Percentiles rank a stretch among this genome's conserved stretches.
Evolutionary conservation across 1,139 yeast genomes (phyloP).

Genomic region (Suhomyces bribrorum): DNA sequence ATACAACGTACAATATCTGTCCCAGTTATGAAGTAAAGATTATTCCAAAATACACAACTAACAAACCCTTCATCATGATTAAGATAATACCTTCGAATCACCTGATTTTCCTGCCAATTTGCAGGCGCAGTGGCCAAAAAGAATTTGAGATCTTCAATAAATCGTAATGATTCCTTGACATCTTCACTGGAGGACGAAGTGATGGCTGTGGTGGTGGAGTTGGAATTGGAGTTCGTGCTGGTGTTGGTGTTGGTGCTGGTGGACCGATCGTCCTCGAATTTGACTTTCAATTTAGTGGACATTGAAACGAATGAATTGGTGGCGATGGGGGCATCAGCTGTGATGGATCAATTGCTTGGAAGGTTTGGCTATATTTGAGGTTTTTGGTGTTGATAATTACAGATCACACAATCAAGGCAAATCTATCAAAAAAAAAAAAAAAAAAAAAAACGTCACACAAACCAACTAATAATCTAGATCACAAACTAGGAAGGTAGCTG

Average conservation of each 20-base stretch:
- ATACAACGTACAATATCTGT: constrained; percentile 94
- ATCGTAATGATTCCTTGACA: constrained; percentile 54
- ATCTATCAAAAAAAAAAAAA: too few species aligned
- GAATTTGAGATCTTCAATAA: constrained; percentile 76
- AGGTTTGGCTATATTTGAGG: too few species aligned
- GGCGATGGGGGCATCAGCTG: not conserved
- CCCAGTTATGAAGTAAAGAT: constrained; percentile 87
- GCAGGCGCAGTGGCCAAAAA: constrained; percentile 93
- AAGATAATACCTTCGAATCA: constrained; percentile 79
- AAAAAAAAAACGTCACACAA: too few species aligned
- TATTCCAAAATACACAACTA: constrained; percentile 91
- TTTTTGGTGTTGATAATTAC: too few species aligned
- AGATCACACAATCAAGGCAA: too few species aligned
- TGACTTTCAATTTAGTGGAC: constrained; percentile 11
- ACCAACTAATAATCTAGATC: too few species aligned
- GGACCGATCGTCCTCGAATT: constrained; percentile 9
- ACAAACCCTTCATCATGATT: constrained; percentile 90
- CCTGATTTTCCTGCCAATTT: constrained; percentile 88
- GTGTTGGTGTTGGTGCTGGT: too few species aligned
- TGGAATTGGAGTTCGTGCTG: too few species aligned
- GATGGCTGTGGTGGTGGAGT: too few species aligned
- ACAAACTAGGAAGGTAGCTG: too few species aligned
- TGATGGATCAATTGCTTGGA: too few species aligned
- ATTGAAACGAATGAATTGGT: constrained; percentile 7
- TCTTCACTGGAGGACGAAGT: constrained; percentile 24